Percentiles rank a stretch among this genome's conserved stretches.
These are phyloP conservation scores for Suillus lakei DNA, from an alignment of 768 basidiomycete genomes.

Conservation along the genomic window DNA sequence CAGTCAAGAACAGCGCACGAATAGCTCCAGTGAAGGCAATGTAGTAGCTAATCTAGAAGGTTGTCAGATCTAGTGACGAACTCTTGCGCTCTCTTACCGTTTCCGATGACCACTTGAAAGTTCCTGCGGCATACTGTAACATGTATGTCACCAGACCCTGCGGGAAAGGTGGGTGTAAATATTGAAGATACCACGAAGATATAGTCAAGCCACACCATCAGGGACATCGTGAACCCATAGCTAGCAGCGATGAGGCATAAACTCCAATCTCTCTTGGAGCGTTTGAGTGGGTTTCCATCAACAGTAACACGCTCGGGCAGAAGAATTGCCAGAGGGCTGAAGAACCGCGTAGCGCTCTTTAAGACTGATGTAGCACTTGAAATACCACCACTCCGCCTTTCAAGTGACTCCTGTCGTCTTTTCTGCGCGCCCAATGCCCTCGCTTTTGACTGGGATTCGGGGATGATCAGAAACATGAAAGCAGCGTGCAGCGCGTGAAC, in stretches of 20 bases:
- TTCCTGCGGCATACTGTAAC: conserved; percentile 66
- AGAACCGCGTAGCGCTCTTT: conserved; percentile 59
- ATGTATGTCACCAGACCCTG: conserved; percentile 63
- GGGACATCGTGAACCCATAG: conserved; percentile 49
- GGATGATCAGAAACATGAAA: conserved; percentile 63
- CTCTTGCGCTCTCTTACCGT: conserved; percentile 43
- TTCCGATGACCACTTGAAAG: conserved; percentile 72
- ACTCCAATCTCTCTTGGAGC: conserved; percentile 62
- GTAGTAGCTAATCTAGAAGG: conserved; percentile 71
- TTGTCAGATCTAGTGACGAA: conserved; percentile 6
- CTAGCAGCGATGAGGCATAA: conserved; percentile 58
- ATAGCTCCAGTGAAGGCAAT: conserved; percentile 56
- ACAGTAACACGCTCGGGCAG: conserved; percentile 43
- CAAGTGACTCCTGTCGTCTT: conserved; percentile 10
- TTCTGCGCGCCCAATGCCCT: conserved; percentile 41
- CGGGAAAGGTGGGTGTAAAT: neutral
- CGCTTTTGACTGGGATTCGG: conserved; percentile 71
- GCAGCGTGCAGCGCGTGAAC: conserved; percentile 55
- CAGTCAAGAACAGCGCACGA: conserved; percentile 58
- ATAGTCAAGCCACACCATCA: conserved; percentile 39
- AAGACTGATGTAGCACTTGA: conserved; percentile 22
- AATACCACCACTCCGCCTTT: conserved; percentile 13
- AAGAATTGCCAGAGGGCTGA: conserved; percentile 74
- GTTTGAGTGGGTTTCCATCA: conserved; percentile 44
- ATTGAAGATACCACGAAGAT: conserved; percentile 4